Base-by-base conservation (phyloP, 2,329 filamentous ascomycete genomes). In the Venturia asperata region DNA sequence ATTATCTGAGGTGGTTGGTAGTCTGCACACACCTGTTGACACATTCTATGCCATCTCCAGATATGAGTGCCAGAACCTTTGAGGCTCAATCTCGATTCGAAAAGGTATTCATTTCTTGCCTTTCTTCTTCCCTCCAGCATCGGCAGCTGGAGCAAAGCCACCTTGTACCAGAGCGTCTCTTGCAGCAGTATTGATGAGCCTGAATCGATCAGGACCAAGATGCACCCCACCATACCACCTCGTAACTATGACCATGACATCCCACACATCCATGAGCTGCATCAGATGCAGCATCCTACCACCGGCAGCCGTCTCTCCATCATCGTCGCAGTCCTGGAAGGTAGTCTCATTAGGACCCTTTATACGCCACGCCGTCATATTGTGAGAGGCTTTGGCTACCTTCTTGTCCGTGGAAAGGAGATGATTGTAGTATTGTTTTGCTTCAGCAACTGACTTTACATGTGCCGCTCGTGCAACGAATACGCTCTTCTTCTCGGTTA, bases 161-260 rank as follows among this genome's bases (percentile, higher is more conserved):
- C 89, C 91, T 72, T 85, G 85, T 11, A 97, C 84, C 68, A 97
- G 82, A 0, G 89, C 90, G 77, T 97, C 92, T 71, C 92, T 84
- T 9, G 92, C 92, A 10, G 87, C 90, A 65, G 85, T 83, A 74
- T 97, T 97, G 73, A 99, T 97, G 64, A 96, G 80, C 15, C 91
- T 86, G 74, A 99, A 99, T 68, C 94, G 81, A 74, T 92, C 88
- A 62, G 93, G 92, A 0, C 94, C 94, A 58, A 99, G 77, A 70
- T 92, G 88, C 66, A 96, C 84, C 1, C 94, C 94, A 4, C 94
- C 94, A 76, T 96, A 99, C 94, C 94, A 99, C 68, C 94, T 80
- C 47, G 90, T 92, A 37, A 99, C 93, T 3, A 99, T 88, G 0
- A 99, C 91, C 79, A 97, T 88, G 19, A 89, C 88, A 75, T 95